Percentiles rank a stretch among this genome's conserved stretches.
Evolutionary conservation across 192 early-diverging fungal genomes (phyloP).

Genomic region (Blastocladiella britannica): DNA sequence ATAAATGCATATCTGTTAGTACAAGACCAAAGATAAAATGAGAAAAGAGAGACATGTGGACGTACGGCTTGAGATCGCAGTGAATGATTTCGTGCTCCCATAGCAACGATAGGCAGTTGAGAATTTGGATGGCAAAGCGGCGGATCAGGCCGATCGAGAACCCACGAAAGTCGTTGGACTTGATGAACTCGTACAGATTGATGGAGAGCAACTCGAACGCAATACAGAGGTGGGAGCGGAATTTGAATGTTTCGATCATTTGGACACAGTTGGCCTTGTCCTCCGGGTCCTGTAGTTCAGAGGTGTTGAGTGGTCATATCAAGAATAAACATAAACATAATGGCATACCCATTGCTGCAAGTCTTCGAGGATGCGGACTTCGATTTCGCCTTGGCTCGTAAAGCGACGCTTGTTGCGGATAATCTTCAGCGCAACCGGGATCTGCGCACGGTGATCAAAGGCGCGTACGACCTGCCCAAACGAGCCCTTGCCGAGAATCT

Average conservation of each 20-base stretch:
- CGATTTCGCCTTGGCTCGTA: conserved; percentile 81
- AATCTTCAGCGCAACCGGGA: conserved; percentile 74
- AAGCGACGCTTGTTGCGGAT: conserved; percentile 93
- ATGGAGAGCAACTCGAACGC: conserved; percentile 80
- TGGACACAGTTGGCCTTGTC: conserved; percentile 61
- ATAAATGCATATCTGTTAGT: conserved; percentile 3
- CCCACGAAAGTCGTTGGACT: conserved; percentile 75
- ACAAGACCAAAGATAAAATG: not conserved
- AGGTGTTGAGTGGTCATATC: not conserved
- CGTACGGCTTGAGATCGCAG: conserved; percentile 88
- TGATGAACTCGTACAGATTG: conserved; percentile 94
- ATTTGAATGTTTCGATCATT: conserved; percentile 79
- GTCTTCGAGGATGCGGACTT: conserved; percentile 79
- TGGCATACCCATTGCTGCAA: conserved; percentile 50
- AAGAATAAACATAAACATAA: not conserved
- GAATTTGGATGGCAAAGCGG: conserved; percentile 53
- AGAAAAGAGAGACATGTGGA: not conserved
- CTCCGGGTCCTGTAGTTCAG: conserved; percentile 43
- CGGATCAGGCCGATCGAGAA: conserved; percentile 52
- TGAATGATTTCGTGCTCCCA: conserved; percentile 61
- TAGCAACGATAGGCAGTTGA: conserved; percentile 59
- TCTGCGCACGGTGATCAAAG: conserved; percentile 77
- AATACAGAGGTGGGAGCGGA: conserved; percentile 89
- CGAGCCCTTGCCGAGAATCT: conserved; percentile 75
- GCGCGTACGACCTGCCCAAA: conserved; percentile 92